These are phyloP conservation scores for Pyrrhoderma noxium DNA, from an alignment of 1,284 basidiomycete genomes.

Conservation along the genomic window DNA sequence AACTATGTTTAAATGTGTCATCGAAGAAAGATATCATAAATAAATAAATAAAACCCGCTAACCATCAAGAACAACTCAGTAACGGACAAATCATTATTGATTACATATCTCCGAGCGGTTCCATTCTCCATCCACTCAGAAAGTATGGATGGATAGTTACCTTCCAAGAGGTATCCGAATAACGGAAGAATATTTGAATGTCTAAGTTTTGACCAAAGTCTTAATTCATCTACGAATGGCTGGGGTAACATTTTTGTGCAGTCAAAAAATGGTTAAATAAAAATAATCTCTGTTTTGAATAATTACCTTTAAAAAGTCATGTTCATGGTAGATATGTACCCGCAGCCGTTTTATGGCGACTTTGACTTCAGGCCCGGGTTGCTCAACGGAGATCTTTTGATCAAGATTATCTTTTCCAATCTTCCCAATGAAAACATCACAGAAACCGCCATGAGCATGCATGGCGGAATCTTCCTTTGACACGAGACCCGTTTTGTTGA, in stretches of 20 bases:
- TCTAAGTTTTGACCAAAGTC: slow-evolving; percentile 13
- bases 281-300: too few species aligned
- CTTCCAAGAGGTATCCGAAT: slow-evolving; percentile 12
- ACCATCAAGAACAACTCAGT: background rate
- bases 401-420: background rate
- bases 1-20: background rate
- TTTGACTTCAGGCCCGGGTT: background rate
- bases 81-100: background rate
- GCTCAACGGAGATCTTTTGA: background rate
- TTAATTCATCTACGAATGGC: slow-evolving; percentile 7
- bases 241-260: background rate
- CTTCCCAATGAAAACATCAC: slow-evolving; percentile 15
- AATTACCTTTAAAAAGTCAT: slow-evolving; percentile 9
- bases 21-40: background rate
- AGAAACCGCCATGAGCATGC: slow-evolving; percentile 10
- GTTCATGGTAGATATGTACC: background rate
- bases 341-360: slow-evolving; percentile 10
- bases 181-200: slow-evolving; percentile 16
- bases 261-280: too few species aligned
- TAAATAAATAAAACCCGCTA: background rate
- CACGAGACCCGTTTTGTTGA: too few species aligned
- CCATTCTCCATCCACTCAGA: slow-evolving; percentile 17
- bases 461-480: too few species aligned
- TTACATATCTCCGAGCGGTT: background rate
- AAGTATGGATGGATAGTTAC: slow-evolving; percentile 10